Evolutionary conservation across 148 eudicot species (phyloP), one percentile per base, ranked within the genome.

Genomic region (Chenopodium formosanum): DNA sequence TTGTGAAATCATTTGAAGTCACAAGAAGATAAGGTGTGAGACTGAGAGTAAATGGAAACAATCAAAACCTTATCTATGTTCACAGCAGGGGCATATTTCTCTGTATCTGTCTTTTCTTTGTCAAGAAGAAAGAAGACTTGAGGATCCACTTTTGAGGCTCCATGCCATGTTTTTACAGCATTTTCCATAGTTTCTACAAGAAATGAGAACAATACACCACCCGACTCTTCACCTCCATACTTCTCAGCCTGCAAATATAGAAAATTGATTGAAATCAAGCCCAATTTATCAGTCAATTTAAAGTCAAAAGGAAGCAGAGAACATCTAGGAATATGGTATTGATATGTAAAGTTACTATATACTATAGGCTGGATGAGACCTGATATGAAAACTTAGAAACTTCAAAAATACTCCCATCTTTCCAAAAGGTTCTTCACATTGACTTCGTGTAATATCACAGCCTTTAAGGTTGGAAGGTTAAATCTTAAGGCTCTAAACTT

Each of bases 131-230:
- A 96, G 87, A 94, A 86, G 67, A 92, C 95, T 90, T 95, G 94
- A 22, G 95, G 91, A 83, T 94, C 99, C 83, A 94, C 94, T 78
- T 88, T 94, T 25, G 97, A 90, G 80, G 90, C 90, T 83, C 92
- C 95, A 83, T 96, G 99, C 97, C 98, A 96, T 74, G 93, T 85
- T 83, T 94, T 94, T 47, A 96, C 88, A 83, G 99, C 93, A 62
- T 83, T 84, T 88, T 96, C 98, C 92, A 94, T 86, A 76, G 98
- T 96, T 78, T 91, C 88, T 81, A 94, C 95, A 82, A 92, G 91
- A 81, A 96, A 96, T 10, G 94, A 86, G 88, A 94, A 92, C 37
- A 90, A 79, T 22, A 85, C 90, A 29, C 80, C 84, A 82, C 84
- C 82, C 77, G 27, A 23, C 79, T 96, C 98, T 85, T 90, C 98